These are phyloP conservation scores for Arthrobotrys sphaeroides DNA, from an alignment of 2,329 filamentous ascomycete genomes.

Conservation along the genomic window DNA sequence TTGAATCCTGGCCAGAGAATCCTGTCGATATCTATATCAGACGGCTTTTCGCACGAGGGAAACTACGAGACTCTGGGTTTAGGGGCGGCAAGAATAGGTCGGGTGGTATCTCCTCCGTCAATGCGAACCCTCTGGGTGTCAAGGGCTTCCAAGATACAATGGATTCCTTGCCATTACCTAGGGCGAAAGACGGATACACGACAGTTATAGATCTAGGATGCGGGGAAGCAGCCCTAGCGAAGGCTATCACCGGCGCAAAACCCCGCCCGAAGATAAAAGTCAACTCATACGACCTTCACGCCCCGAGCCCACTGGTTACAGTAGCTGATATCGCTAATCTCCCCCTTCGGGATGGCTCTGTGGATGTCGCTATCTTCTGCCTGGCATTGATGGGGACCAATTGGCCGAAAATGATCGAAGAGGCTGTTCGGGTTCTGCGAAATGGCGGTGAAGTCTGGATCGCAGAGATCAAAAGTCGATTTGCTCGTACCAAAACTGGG, in stretches of 20 bases:
- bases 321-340: constrained; percentile 87
- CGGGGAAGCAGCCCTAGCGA: constrained; percentile 84
- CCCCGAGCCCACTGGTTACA: constrained; percentile 76
- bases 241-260: constrained; percentile 66
- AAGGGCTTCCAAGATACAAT: constrained; percentile 48
- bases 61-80: constrained; percentile 62
- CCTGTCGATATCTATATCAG: constrained; percentile 87
- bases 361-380: constrained; percentile 93
- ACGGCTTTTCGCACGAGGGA: constrained; percentile 75
- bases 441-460: constrained; percentile 98
- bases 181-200: constrained; percentile 67
- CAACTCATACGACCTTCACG: constrained; percentile 86
- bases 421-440: constrained; percentile 88
- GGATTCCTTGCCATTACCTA: constrained; percentile 52
- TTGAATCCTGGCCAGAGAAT: constrained; percentile 95
- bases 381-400: constrained; percentile 98
- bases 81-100: constrained; percentile 57
- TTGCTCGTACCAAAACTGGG: constrained; percentile 68
- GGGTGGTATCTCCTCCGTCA: constrained; percentile 60
- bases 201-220: constrained; percentile 92
- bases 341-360: constrained; percentile 76
- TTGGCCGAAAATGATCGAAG: constrained; percentile 95
- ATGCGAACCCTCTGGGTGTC: constrained; percentile 58
- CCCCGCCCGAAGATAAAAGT: constrained; percentile 69
- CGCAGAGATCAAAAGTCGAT: constrained; percentile 94